Percentiles rank a stretch among this genome's conserved stretches.
Conservation (phyloP, 495 filamentous ascomycete species). For the Penicillium dipodomyicola region DNA sequence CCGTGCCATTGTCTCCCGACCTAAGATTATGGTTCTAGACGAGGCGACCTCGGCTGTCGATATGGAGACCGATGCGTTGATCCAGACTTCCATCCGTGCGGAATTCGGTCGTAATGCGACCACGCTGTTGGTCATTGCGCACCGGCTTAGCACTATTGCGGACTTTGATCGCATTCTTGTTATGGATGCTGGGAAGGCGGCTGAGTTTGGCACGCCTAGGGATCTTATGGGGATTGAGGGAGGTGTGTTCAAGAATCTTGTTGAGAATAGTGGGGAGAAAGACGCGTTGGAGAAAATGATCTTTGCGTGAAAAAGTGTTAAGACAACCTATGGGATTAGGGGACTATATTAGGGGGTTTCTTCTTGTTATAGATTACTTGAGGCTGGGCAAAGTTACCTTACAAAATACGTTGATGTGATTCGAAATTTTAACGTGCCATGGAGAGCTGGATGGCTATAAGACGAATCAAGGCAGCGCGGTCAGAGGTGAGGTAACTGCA, state of each 20-base stretch:
- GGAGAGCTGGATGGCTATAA: neutral
- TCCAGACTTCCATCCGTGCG: slow-evolving; percentile 77
- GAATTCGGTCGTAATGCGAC: slow-evolving; percentile 68
- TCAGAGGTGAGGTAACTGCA: neutral
- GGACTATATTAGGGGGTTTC: too few species aligned
- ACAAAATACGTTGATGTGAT: neutral
- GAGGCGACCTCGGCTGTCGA: slow-evolving; percentile 90
- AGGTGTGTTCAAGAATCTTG: slow-evolving; percentile 68
- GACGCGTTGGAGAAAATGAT: slow-evolving; percentile 58
- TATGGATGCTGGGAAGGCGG: slow-evolving; percentile 69
- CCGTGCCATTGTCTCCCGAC: slow-evolving; percentile 74
- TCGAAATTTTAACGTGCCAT: neutral
- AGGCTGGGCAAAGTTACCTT: neutral
- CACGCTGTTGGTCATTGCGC: slow-evolving; percentile 83
- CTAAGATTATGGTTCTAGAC: slow-evolving; percentile 85
- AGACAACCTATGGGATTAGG: neutral
- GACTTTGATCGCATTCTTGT: slow-evolving; percentile 86
- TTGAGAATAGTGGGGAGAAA: slow-evolving; percentile 71
- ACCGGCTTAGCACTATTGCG: slow-evolving; percentile 79
- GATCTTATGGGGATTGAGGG: slow-evolving; percentile 60
- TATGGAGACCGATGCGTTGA: slow-evolving; percentile 78
- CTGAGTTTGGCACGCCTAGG: slow-evolving; percentile 68
- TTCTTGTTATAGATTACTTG: neutral
- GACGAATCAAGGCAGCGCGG: too few species aligned
- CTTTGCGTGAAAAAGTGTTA: slow-evolving; percentile 10